Conservation (phyloP, 2,329 filamentous ascomycete genomes). For the Aspergillus pseudonomiae region DNA sequence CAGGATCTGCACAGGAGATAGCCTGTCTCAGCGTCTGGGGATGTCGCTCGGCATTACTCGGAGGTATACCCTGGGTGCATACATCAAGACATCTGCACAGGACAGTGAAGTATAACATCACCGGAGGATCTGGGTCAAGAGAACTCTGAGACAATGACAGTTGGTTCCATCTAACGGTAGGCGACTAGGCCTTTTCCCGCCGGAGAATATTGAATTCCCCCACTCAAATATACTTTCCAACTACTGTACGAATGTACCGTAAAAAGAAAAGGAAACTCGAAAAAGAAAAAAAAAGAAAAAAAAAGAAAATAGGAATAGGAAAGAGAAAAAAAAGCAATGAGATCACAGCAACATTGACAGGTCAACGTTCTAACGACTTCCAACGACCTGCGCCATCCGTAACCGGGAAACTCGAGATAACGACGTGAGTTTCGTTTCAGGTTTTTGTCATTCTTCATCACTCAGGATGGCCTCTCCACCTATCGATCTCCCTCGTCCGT, state of each 20-base stretch:
- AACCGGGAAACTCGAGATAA: neutral
- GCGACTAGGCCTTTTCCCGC: neutral
- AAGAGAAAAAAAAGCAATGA: neutral
- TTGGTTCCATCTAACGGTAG: neutral
- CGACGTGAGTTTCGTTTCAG: neutral
- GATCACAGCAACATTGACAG: neutral
- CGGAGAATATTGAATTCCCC: neutral
- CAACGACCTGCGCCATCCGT: neutral
- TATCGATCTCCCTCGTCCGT: neutral
- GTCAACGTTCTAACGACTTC: conserved; percentile 2
- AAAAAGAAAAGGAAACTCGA: neutral
- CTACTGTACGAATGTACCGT: neutral
- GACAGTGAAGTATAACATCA: too few relatives aligned
- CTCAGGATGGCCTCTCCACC: neutral
- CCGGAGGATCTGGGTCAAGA: neutral
- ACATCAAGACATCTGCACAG: neutral
- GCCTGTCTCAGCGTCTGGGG: neutral
- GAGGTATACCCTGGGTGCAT: neutral
- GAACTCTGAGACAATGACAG: neutral
- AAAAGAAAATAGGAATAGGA: neutral
- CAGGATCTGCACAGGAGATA: neutral
- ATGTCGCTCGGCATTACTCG: neutral
- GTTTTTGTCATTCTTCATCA: neutral
- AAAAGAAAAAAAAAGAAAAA: neutral
- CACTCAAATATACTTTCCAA: conserved; percentile 3